These are phyloP conservation scores for Geranomyces variabilis DNA, from an alignment of 192 early-diverging fungal genomes.

Conservation along the genomic window DNA sequence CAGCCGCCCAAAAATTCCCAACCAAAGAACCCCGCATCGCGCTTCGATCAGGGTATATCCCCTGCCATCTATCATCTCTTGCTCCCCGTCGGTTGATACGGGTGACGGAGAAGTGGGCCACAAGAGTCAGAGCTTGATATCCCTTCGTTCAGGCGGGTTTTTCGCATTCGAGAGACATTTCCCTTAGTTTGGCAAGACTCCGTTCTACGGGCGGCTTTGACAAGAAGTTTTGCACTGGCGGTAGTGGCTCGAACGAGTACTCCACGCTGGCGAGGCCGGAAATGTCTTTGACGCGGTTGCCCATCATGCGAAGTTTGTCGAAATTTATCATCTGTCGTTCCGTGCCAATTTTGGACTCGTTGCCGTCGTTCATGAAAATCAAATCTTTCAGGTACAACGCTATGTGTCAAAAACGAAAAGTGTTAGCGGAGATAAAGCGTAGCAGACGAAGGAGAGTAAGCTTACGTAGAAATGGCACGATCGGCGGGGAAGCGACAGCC, in stretches of 20 bases:
- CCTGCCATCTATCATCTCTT: too few relatives aligned
- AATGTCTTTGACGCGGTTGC: conserved; percentile 59
- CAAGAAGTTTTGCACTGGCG: conserved; percentile 62
- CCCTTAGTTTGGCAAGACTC: conserved; percentile 55
- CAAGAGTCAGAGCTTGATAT: too few relatives aligned
- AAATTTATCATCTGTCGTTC: conserved; percentile 59
- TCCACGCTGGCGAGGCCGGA: conserved; percentile 42
- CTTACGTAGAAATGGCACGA: conserved; percentile 66
- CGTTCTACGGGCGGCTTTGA: conserved; percentile 59
- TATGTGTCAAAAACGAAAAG: conserved; percentile 21
- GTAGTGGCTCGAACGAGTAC: conserved; percentile 51
- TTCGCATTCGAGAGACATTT: conserved; percentile 53
- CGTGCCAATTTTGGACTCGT: conserved; percentile 51
- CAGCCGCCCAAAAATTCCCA: too few relatives aligned
- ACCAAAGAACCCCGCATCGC: too few relatives aligned
- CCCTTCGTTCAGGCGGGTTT: conserved; percentile 25
- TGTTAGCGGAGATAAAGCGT: background rate
- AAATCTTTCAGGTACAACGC: conserved; percentile 67
- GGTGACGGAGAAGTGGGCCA: too few relatives aligned
- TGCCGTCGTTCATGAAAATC: conserved; percentile 69
- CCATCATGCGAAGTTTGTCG: conserved; percentile 69
- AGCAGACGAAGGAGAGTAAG: background rate
- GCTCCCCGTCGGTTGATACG: too few relatives aligned
- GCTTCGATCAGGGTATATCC: too few relatives aligned
- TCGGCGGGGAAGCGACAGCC: conserved; percentile 48